Evolutionary conservation across 2,329 filamentous ascomycete species (phyloP).

Genomic region (Hypoxylon sp.): DNA sequence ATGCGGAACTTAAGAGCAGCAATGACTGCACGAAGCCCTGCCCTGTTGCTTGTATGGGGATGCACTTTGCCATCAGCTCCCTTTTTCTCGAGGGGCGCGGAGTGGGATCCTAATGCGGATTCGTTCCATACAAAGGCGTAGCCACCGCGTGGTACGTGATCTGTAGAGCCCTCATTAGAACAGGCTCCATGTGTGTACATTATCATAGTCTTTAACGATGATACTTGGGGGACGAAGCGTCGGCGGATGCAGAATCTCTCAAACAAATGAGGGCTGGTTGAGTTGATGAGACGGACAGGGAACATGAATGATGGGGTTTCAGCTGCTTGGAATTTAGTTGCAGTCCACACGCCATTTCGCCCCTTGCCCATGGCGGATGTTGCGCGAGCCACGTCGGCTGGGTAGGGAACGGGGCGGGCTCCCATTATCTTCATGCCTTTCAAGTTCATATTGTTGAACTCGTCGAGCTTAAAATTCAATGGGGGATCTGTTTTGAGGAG

Average conservation of each 20-base stretch:
- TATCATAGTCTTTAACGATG: slow-evolving; percentile 13
- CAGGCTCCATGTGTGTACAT: slow-evolving; percentile 24
- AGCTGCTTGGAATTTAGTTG: slow-evolving; percentile 2
- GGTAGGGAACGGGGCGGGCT: neutral
- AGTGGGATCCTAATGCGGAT: neutral
- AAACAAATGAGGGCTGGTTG: neutral
- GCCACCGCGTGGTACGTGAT: slow-evolving; percentile 3
- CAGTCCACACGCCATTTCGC: slow-evolving; percentile 21
- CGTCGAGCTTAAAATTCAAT: too few species aligned
- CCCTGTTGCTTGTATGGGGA: slow-evolving; percentile 9
- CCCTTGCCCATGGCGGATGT: slow-evolving; percentile 16
- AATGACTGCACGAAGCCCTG: slow-evolving; percentile 23
- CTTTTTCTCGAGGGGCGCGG: slow-evolving; percentile 7
- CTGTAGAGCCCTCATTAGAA: neutral
- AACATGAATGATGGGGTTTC: slow-evolving; percentile 11
- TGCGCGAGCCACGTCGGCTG: slow-evolving; percentile 15
- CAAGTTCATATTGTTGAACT: too few species aligned
- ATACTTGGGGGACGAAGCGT: slow-evolving; percentile 15
- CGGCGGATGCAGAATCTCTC: slow-evolving; percentile 23
- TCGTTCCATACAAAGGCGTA: slow-evolving; percentile 17
- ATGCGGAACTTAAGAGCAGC: slow-evolving; percentile 1
- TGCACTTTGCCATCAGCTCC: slow-evolving; percentile 9
- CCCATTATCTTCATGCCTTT: neutral
- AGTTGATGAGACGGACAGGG: slow-evolving; percentile 2
- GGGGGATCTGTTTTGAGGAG: neutral